Conservation (phyloP, 208 protist genomes). For the Trypanosoma rangeli region DNA sequence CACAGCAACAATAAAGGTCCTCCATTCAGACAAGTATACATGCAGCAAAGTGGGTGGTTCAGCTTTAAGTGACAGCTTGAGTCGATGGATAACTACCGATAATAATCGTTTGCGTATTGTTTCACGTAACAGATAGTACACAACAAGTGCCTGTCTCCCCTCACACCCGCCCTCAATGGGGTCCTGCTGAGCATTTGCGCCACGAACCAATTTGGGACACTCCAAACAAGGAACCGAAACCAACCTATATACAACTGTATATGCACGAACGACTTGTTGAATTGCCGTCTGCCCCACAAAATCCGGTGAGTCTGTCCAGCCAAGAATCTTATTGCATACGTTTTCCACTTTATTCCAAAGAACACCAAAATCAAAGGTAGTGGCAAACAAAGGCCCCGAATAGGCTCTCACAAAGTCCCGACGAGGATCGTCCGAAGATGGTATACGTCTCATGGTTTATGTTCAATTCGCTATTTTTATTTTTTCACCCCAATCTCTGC, state of each 20-base stretch:
- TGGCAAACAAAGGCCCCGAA: slow-evolving; percentile 22
- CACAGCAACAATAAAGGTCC: slow-evolving; percentile 61
- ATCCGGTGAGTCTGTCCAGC: slow-evolving; percentile 18
- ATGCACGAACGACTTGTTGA: slow-evolving; percentile 18
- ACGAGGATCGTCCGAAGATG: neutral
- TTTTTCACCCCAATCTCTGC: no score
- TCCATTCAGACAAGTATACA: slow-evolving; percentile 62
- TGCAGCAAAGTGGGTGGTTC: slow-evolving; percentile 32
- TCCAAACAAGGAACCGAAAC: slow-evolving; percentile 45
- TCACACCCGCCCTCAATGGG: slow-evolving; percentile 57
- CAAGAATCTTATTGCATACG: slow-evolving; percentile 24
- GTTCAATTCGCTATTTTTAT: no score
- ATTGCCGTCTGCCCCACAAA: slow-evolving; percentile 26
- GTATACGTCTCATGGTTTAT: neutral
- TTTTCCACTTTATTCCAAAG: slow-evolving; percentile 22
- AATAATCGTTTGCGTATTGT: slow-evolving; percentile 61
- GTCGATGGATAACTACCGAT: slow-evolving; percentile 4
- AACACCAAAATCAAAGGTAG: slow-evolving; percentile 22
- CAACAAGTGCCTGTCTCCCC: slow-evolving; percentile 77
- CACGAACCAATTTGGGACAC: slow-evolving; percentile 65
- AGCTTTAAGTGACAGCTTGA: slow-evolving; percentile 30
- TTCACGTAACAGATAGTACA: slow-evolving; percentile 80
- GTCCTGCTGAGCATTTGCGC: slow-evolving; percentile 33
- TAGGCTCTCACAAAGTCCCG: slow-evolving; percentile 9
- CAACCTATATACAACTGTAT: slow-evolving; percentile 32